These are phyloP conservation scores for Hyphopichia khmerensis DNA, from an alignment of 1,139 yeast genomes.

Conservation along the genomic window DNA sequence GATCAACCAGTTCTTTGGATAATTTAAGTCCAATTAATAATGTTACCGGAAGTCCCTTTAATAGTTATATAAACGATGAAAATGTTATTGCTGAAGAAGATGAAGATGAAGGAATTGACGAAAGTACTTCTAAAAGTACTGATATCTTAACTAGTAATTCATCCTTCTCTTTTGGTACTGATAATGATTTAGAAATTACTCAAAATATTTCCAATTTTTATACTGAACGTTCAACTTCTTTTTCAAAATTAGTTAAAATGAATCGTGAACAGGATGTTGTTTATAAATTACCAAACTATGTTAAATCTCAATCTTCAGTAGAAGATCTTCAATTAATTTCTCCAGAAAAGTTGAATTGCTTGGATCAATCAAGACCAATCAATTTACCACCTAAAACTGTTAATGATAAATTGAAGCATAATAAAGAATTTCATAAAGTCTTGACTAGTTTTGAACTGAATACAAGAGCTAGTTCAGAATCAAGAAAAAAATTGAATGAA, in stretches of 20 bases:
- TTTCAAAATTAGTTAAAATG: slow-evolving; percentile 29
- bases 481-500: slow-evolving; percentile 20
- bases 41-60: neutral
- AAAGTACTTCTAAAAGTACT: neutral
- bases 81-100: slow-evolving; percentile 19
- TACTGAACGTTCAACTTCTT: slow-evolving; percentile 35
- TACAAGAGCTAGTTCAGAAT: slow-evolving; percentile 20
- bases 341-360: slow-evolving; percentile 37
- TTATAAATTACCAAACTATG: slow-evolving; percentile 39
- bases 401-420: slow-evolving; percentile 38
- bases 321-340: slow-evolving; percentile 43
- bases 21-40: neutral
- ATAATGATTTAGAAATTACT: slow-evolving; percentile 35
- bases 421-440: slow-evolving; percentile 36
- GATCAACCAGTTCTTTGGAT: slow-evolving; percentile 4
- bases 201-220: slow-evolving; percentile 39
- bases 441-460: slow-evolving; percentile 30
- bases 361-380: slow-evolving; percentile 48
- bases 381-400: slow-evolving; percentile 44
- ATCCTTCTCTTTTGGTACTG: slow-evolving; percentile 7
- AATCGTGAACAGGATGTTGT: slow-evolving; percentile 35
- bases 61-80: slow-evolving; percentile 12
- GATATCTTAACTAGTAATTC: neutral
- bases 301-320: slow-evolving; percentile 41
- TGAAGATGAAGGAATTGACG: slow-evolving; percentile 2